Evolutionary conservation across 768 basidiomycete genomes (phyloP).

Genomic region (Amanita rubescens): DNA sequence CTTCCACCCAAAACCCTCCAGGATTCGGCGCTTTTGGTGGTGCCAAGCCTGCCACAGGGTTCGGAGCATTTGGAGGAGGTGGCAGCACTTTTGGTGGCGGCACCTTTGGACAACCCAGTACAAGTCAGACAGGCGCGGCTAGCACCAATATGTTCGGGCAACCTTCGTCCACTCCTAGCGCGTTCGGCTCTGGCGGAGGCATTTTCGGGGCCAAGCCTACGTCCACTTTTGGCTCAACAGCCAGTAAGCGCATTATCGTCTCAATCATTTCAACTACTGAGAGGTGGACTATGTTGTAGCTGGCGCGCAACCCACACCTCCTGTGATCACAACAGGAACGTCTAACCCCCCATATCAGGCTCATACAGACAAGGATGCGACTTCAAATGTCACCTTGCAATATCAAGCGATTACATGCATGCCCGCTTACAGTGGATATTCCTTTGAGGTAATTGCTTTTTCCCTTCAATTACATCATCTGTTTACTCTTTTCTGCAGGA

Average conservation of each 20-base stretch:
- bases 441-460: constrained; percentile 53
- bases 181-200: constrained; percentile 32
- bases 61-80: constrained; percentile 62
- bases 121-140: constrained; percentile 17
- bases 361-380: constrained; percentile 58
- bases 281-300: background rate
- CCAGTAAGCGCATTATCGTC: background rate
- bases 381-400: constrained; percentile 40
- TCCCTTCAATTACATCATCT: constrained; percentile 9
- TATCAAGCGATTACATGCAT: constrained; percentile 82
- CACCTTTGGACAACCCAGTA: constrained; percentile 34
- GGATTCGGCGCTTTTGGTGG: constrained; percentile 50
- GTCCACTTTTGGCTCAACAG: constrained; percentile 33
- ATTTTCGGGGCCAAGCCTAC: constrained; percentile 34
- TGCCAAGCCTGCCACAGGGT: constrained; percentile 64
- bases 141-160: constrained; percentile 42
- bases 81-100: constrained; percentile 45
- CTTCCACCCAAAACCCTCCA: constrained; percentile 25
- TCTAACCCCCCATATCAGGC: constrained; percentile 54
- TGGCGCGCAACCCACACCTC: constrained; percentile 17
- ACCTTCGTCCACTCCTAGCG: constrained; percentile 32
- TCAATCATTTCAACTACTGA: background rate
- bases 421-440: constrained; percentile 70
- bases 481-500: constrained; percentile 36
- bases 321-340: constrained; percentile 64